phyloP scores from a whole-genome alignment of 345 rosid species.

The Acer negundo region DNA sequence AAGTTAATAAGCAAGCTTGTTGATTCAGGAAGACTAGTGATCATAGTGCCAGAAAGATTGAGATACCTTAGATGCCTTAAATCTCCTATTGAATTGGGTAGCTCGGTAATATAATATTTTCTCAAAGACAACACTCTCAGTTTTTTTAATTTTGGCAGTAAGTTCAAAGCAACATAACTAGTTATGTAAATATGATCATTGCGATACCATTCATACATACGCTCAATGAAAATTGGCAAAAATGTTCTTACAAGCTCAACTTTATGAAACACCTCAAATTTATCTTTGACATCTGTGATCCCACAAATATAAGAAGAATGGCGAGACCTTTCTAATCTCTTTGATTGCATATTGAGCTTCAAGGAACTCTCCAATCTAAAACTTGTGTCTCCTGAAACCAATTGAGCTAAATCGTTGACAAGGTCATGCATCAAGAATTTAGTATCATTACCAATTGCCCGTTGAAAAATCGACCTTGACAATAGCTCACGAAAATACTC shows the following conservation, averaged over 20 bases:
- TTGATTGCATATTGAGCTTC: background rate
- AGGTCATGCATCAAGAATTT: constrained; percentile 25
- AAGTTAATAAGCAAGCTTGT: background rate
- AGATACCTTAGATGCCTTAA: background rate
- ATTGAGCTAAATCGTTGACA: constrained; percentile 22
- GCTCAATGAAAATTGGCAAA: background rate
- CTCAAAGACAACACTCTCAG: background rate
- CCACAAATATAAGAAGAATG: background rate
- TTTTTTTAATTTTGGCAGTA: background rate
- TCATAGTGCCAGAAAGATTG: background rate
- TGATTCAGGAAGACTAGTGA: background rate
- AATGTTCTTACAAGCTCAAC: background rate
- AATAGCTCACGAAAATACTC: constrained; percentile 5
- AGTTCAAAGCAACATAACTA: background rate
- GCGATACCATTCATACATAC: no score
- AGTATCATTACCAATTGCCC: background rate
- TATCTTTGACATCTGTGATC: background rate
- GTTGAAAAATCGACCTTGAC: constrained; percentile 13
- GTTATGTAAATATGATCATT: background rate
- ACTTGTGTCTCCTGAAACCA: background rate
- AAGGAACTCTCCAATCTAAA: background rate
- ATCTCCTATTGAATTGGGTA: background rate
- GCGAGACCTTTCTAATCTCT: background rate
- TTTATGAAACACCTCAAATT: background rate
- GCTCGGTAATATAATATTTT: background rate